Evolutionary conservation across 2,329 filamentous ascomycete species (phyloP).

Genomic region (Fusarium sterilihyphosum): DNA sequence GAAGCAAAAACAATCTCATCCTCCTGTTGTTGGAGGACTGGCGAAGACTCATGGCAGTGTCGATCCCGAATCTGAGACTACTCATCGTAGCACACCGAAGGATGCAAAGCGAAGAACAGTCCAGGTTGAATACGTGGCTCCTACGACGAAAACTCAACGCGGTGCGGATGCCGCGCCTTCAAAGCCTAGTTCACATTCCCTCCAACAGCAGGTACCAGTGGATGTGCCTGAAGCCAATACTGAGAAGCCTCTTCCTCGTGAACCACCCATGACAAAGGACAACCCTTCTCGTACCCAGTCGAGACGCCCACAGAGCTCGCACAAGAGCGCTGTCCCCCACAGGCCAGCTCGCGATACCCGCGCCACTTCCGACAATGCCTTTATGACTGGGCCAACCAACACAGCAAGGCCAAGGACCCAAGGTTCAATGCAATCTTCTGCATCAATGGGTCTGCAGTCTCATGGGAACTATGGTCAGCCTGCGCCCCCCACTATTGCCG

Average conservation of each 20-base stretch:
- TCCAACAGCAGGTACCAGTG: slow-evolving; percentile 59
- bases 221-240: slow-evolving; percentile 44
- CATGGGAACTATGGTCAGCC: slow-evolving; percentile 85
- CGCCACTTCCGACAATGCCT: slow-evolving; percentile 52
- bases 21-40: slow-evolving; percentile 68
- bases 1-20: slow-evolving; percentile 69
- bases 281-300: slow-evolving; percentile 51
- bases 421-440: slow-evolving; percentile 77
- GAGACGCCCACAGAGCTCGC: slow-evolving; percentile 60
- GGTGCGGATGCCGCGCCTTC: slow-evolving; percentile 56
- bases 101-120: slow-evolving; percentile 94
- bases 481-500: slow-evolving; percentile 84
- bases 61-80: slow-evolving; percentile 70
- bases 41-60: slow-evolving; percentile 79
- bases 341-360: slow-evolving; percentile 48
- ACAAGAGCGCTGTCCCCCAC: slow-evolving; percentile 48
- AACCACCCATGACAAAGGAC: slow-evolving; percentile 62
- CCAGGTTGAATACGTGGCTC: slow-evolving; percentile 97
- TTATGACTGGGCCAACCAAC: slow-evolving; percentile 56
- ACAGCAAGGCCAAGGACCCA: slow-evolving; percentile 78
- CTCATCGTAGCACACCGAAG: slow-evolving; percentile 72
- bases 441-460: slow-evolving; percentile 71
- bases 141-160: slow-evolving; percentile 84
- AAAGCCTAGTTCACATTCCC: slow-evolving; percentile 40
- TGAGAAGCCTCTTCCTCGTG: slow-evolving; percentile 70